Base-by-base conservation (phyloP, 192 early-diverging fungal species). In the Coemansia sp. region DNA sequence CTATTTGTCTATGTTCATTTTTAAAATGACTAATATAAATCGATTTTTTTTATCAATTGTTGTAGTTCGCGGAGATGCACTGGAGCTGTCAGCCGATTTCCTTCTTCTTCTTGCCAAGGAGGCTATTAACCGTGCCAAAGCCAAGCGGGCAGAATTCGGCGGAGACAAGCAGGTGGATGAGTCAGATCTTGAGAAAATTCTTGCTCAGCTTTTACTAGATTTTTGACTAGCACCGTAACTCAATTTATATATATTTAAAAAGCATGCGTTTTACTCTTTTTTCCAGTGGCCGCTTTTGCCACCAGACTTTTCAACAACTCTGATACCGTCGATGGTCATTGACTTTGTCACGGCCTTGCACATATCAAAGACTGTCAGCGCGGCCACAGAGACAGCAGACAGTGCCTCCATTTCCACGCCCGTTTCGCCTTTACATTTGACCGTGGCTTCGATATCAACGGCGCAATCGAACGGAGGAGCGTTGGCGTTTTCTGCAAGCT, bases 291-390 rank as follows among this genome's bases (percentile, higher is more conserved):
- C 94, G 61, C 88, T 90, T 65, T 91, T 92, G 7, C 96, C 96
- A 6, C 96, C 96, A 1, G 87, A 79, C 73, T 98, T 98, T 55
- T 85, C 74, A 21, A 90, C 74, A 0, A 98, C 88, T 4, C 88
- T 71, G 34, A 96, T 82, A 39, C 86, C 83, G 28, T 84, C 79
- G 67, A 98, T 95, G 25, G 74, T 70, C 84, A 95, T 95, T n/a
- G 74, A 80, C 62, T 93, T 93, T 35, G 88, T 86, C 8, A 90
- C 92, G 1, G 94, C 93, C 67, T 98, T 98, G 74, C 92, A 96
- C 96, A 98, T 98, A 69, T 98, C 96, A 84, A 89, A 96, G 1
- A 98, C 87, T 2, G 96, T 95, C 56, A 93, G 75, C 0, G 89
- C 86, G 4, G 94, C 91, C 0, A 91, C 84, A 9, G 91, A 91